Evolutionary conservation across 2,329 filamentous ascomycete species (phyloP), one percentile per base, ranked within the genome.

Genomic region (Fusarium illudens): DNA sequence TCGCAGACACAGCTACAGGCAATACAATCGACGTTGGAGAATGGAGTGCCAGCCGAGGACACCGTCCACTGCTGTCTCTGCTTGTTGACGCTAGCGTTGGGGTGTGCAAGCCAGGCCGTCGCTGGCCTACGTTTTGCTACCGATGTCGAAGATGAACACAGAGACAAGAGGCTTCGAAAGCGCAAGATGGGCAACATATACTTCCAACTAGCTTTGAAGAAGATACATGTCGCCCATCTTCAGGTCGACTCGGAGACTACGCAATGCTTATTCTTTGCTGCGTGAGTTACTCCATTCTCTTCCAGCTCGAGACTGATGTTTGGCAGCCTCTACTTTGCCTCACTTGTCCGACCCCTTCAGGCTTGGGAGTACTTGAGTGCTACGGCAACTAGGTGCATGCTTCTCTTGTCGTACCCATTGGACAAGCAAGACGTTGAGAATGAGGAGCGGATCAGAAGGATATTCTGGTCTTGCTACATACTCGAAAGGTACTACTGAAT

Each of bases 391-490:
- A 84, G 85, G 65, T 85, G 84, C 57, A 80, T 84, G 2, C 72
- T 85, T 1, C 76, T 86, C 0, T 69, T 85, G 3, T 82, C 83
- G 0, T 85, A 85, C 48, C 77, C 78, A 2, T 73, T 75, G 0
- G 72, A 67, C 4, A 76, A 74, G 9, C 77, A 78, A 29, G 74
- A 74, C 0, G 65, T 71, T 0, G 79, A 84, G 62, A 81, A 83
- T 4, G 75, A 80, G 34, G 84, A 86, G 67, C 81, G 84, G 3
- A 80, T 84, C 1, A 75, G 81, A 13, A 76, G 84, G 1, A 85
- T 86, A 54, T 86, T 86, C 63, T 86, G 84, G 84, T 82, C 84
- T 0, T 86, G 84, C 59, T 86, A 85, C 57, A 84, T 86, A 11
- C 76, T 86, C 0, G 84, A 86, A 70, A 84, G 82, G 83, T 81